Percentiles rank a stretch among this genome's conserved stretches.
These are phyloP conservation scores for Candida arabinofermentans DNA, from an alignment of 805 yeast species.

Conservation along the genomic window DNA sequence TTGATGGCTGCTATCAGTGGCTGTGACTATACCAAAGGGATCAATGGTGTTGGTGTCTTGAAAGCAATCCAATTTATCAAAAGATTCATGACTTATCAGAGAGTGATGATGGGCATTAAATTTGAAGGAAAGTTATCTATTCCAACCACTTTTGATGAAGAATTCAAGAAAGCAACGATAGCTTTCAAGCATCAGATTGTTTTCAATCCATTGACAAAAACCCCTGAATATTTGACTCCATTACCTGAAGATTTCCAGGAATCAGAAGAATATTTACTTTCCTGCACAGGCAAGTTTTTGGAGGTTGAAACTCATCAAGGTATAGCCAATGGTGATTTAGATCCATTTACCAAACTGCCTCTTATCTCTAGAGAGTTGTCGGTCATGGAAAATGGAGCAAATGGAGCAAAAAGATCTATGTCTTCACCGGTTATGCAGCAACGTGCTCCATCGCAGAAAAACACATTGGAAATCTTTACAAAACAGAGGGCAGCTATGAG, in stretches of 20 bases:
- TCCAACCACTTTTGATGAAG: conserved; percentile 56
- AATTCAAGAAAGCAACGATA: conserved; percentile 60
- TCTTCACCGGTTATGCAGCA: background rate
- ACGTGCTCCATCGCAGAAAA: background rate
- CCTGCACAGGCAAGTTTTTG: conserved; percentile 44
- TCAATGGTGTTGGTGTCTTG: conserved; percentile 74
- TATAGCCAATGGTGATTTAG: conserved; percentile 62
- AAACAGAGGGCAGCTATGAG: conserved; percentile 2
- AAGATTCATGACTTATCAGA: conserved; percentile 47
- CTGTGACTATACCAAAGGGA: conserved; percentile 91
- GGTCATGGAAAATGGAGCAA: conserved; percentile 11
- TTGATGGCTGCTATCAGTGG: conserved; percentile 88
- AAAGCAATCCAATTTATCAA: conserved; percentile 65
- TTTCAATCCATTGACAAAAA: conserved; percentile 55
- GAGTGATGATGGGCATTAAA: conserved; percentile 51
- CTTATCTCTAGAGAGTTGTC: conserved; percentile 46
- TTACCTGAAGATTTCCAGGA: conserved; percentile 41
- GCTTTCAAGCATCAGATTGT: conserved; percentile 88
- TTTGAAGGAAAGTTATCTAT: conserved; percentile 56
- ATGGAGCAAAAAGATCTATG: background rate
- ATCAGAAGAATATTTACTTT: conserved; percentile 17
- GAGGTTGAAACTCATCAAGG: conserved; percentile 45
- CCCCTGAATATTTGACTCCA: conserved; percentile 55
- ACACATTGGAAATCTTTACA: background rate
- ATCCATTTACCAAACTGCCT: conserved; percentile 55